phyloP scores from a whole-genome alignment of 176 grass and related monocot species.

The Eleusine indica region DNA sequence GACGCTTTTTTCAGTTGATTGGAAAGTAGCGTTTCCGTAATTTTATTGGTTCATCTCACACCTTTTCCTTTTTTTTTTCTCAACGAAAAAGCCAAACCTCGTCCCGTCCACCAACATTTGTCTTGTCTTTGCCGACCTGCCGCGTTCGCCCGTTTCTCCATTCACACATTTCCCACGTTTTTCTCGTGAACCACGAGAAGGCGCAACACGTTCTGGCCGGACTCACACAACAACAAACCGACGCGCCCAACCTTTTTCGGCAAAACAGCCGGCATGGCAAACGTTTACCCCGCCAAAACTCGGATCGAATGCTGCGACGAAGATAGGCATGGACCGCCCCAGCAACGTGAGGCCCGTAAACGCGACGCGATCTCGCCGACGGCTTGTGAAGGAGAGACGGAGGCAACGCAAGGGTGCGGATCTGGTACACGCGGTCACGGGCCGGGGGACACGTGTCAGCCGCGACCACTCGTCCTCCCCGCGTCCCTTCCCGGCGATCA shows the following conservation, averaged over 20 bases:
- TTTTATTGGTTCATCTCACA: no score
- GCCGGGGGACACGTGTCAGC: conserved; percentile 23
- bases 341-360: not conserved
- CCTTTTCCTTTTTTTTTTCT: no score
- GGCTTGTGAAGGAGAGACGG: not conserved
- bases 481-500: conserved; percentile 9
- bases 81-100: no score
- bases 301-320: not conserved
- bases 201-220: no score
- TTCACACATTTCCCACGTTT: not conserved
- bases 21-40: no score
- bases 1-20: no score
- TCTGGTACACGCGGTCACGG: conserved; percentile 29
- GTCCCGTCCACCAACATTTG: no score
- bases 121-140: no score
- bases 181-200: not conserved
- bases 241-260: not conserved
- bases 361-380: not conserved
- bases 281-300: conserved; percentile 1
- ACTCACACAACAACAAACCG: not conserved
- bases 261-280: not conserved
- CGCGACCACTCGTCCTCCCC: not conserved
- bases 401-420: not conserved
- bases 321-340: not conserved
- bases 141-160: not conserved